phyloP scores from a whole-genome alignment of 805 yeast genomes.

The Nakazawaea siamensis region DNA sequence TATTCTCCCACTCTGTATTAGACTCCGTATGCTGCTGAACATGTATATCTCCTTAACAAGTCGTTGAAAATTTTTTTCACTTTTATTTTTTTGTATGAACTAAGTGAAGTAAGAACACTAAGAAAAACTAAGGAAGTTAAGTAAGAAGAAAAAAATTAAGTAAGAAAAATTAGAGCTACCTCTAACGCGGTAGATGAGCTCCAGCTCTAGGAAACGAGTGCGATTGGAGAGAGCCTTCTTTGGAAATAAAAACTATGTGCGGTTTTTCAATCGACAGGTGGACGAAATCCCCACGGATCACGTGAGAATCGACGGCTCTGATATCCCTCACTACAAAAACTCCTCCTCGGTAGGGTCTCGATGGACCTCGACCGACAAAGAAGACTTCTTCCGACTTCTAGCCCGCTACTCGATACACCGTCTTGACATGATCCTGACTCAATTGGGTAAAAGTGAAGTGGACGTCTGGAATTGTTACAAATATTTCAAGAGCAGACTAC shows the following conservation, averaged over 20 bases:
- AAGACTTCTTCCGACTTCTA: constrained; percentile 38
- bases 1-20: no score
- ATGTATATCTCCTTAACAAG: no score
- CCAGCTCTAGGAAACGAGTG: no score
- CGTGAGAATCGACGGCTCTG: background rate
- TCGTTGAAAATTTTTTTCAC: no score
- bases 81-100: no score
- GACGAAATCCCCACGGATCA: background rate
- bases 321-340: background rate
- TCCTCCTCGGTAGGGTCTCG: constrained; percentile 20
- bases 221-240: background rate
- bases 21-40: no score
- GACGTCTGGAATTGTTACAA: constrained; percentile 41
- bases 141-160: no score
- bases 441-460: constrained; percentile 30
- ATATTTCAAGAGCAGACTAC: constrained; percentile 25
- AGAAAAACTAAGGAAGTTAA: no score
- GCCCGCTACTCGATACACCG: constrained; percentile 42
- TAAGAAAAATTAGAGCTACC: no score
- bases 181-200: no score
- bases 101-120: no score
- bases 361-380: constrained; percentile 45
- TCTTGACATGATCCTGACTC: constrained; percentile 29
- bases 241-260: constrained; percentile 5
- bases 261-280: constrained; percentile 6